Evolutionary conservation across 345 rosid species (phyloP).

Genomic region (Bruguiera parviflora): DNA sequence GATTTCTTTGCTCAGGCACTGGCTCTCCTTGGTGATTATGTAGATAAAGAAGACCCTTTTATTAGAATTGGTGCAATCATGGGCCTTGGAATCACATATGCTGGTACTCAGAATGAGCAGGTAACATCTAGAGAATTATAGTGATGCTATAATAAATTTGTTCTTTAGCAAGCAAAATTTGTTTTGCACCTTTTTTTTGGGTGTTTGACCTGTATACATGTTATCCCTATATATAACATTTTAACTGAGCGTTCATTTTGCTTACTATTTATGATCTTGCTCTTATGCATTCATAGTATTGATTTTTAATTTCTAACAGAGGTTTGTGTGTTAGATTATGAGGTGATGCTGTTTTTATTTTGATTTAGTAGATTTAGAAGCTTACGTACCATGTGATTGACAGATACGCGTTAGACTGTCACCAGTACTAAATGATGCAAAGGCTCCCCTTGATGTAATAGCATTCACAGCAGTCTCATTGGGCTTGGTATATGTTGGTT

Average conservation of each 20-base stretch:
- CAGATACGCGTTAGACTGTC: slow-evolving; percentile 66
- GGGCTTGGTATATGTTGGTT: slow-evolving; percentile 89
- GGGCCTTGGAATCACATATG: slow-evolving; percentile 94
- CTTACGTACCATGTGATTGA: slow-evolving; percentile 13
- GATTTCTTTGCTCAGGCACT: slow-evolving; percentile 54
- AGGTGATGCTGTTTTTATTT: no score
- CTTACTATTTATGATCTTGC: no score
- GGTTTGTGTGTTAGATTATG: no score
- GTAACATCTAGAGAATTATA: slow-evolving; percentile 21
- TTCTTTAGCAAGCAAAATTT: no score
- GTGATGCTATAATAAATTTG: no score
- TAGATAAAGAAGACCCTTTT: slow-evolving; percentile 70
- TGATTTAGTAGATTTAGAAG: no score
- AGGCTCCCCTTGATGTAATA: slow-evolving; percentile 72
- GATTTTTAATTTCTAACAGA: no score
- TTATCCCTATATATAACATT: no score
- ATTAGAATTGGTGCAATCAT: slow-evolving; percentile 89
- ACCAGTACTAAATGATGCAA: slow-evolving; percentile 65
- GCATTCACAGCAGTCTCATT: slow-evolving; percentile 85
- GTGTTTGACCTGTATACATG: no score
- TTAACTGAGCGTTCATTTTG: no score
- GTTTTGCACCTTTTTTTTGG: no score
- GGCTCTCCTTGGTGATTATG: slow-evolving; percentile 70
- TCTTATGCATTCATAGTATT: no score
- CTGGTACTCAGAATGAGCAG: slow-evolving; percentile 80